phyloP scores from a whole-genome alignment of 352 stramenopile genomes.

The Nothophytophthora sp. region DNA sequence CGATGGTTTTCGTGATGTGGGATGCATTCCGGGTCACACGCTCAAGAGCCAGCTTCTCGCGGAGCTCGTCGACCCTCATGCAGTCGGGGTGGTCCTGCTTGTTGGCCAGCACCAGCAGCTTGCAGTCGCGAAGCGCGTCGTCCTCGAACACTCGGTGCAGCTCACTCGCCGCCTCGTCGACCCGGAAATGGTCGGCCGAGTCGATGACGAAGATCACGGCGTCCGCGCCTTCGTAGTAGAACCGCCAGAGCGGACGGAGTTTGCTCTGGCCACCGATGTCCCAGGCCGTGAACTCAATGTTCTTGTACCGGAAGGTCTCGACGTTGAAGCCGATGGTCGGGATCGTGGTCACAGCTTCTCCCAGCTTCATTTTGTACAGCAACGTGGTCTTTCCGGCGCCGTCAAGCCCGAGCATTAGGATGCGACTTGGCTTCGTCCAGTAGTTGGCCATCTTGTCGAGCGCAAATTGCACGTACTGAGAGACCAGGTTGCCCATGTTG shows the following conservation, averaged over 20 bases:
- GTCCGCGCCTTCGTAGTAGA: constrained; percentile 70
- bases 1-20: constrained; percentile 30
- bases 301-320: constrained; percentile 69
- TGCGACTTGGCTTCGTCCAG: constrained; percentile 40
- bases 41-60: constrained; percentile 29
- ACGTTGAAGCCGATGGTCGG: constrained; percentile 85
- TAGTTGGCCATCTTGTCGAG: constrained; percentile 32
- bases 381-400: constrained; percentile 96
- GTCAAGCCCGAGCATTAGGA: constrained; percentile 92
- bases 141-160: constrained; percentile 44
- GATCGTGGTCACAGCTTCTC: constrained; percentile 61
- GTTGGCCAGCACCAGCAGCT: constrained; percentile 48
- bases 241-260: constrained; percentile 64
- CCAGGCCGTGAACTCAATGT: constrained; percentile 77
- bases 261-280: constrained; percentile 81
- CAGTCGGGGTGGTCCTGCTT: constrained; percentile 40
- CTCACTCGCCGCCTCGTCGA: constrained; percentile 48
- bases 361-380: constrained; percentile 87
- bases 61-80: constrained; percentile 27
- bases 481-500: constrained; percentile 36
- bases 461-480: constrained; percentile 27
- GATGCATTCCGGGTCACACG: constrained; percentile 33
- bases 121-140: constrained; percentile 32
- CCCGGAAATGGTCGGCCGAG: constrained; percentile 43
- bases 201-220: constrained; percentile 89